Evolutionary conservation across 2,329 filamentous ascomycete genomes (phyloP).

Genomic region (Trichocomaceae sp.): DNA sequence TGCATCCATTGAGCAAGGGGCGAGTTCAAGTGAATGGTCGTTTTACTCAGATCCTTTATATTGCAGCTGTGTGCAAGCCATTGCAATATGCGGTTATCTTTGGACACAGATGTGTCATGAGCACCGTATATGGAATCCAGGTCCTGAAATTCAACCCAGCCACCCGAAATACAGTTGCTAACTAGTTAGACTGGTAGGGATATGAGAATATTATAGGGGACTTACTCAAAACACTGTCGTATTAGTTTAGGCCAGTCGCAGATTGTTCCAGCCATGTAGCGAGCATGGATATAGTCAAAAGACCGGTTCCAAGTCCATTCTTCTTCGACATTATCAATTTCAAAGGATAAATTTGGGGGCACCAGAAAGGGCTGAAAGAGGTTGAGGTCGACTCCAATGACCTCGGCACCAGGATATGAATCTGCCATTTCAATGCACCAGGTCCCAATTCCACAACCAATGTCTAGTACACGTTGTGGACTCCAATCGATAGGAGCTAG

Average conservation of each 20-base stretch:
- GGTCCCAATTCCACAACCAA: slow-evolving; percentile 32
- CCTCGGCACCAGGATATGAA: slow-evolving; percentile 28
- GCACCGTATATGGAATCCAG: not conserved
- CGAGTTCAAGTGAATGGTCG: not conserved
- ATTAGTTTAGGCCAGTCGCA: slow-evolving; percentile 14
- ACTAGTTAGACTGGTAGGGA: not conserved
- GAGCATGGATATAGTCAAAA: slow-evolving; percentile 18
- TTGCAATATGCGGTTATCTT: slow-evolving; percentile 15
- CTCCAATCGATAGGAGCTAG: slow-evolving; percentile 11
- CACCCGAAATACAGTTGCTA: slow-evolving; percentile 11
- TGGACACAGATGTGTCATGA: slow-evolving; percentile 4
- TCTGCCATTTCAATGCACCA: slow-evolving; percentile 31
- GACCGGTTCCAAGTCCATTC: slow-evolving; percentile 13
- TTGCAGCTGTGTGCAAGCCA: not conserved
- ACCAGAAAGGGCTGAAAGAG: slow-evolving; percentile 39
- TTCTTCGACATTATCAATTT: slow-evolving; percentile 16
- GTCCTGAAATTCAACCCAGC: slow-evolving; percentile 14
- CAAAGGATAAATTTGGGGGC: slow-evolving; percentile 18
- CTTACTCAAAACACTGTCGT: slow-evolving; percentile 23
- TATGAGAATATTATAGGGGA: not conserved
- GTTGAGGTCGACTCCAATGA: slow-evolving; percentile 41
- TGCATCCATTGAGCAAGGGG: slow-evolving; percentile 10
- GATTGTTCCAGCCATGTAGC: slow-evolving; percentile 14
- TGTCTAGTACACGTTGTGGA: slow-evolving; percentile 25
- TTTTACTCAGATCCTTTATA: not conserved